Evolutionary conservation across 1,139 yeast genomes (phyloP).

Genomic region (Candida pseudocylindracea): DNA sequence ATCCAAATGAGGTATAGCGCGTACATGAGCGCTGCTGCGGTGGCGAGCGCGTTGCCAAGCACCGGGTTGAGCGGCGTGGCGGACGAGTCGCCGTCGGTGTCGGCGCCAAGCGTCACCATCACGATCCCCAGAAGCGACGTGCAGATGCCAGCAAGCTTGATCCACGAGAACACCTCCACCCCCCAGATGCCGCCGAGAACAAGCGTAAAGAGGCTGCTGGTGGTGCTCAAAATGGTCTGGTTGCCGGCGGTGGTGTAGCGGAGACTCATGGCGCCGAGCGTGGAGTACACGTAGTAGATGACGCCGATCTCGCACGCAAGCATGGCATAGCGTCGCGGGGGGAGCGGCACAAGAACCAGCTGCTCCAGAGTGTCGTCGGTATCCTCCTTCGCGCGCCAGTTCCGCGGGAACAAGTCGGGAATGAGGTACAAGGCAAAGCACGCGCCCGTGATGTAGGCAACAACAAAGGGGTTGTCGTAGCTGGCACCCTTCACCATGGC

Average conservation of each 20-base stretch:
- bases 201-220: slow-evolving; percentile 28
- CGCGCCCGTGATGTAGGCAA: too few species aligned
- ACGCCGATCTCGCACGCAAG: slow-evolving; percentile 9
- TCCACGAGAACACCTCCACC: slow-evolving; percentile 18
- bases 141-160: slow-evolving; percentile 19
- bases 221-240: slow-evolving; percentile 26
- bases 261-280: slow-evolving; percentile 16
- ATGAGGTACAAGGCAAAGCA: too few species aligned
- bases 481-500: too few species aligned
- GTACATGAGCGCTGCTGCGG: slow-evolving; percentile 23
- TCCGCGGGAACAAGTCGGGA: too few species aligned
- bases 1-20: slow-evolving; percentile 20
- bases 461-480: too few species aligned
- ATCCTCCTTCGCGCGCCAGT: too few species aligned
- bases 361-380: too few species aligned
- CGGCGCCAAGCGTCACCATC: slow-evolving; percentile 19
- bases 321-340: too few species aligned
- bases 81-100: slow-evolving; percentile 5
- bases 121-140: slow-evolving; percentile 23
- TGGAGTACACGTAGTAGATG: slow-evolving; percentile 19
- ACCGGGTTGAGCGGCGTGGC: slow-evolving; percentile 15
- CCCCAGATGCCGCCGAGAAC: slow-evolving; percentile 16
- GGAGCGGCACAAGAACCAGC: too few species aligned
- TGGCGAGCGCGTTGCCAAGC: slow-evolving; percentile 22
- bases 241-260: slow-evolving; percentile 30